Evolutionary conservation across 2,329 filamentous ascomycete genomes (phyloP).

Genomic region (Colletotrichum liriopes): DNA sequence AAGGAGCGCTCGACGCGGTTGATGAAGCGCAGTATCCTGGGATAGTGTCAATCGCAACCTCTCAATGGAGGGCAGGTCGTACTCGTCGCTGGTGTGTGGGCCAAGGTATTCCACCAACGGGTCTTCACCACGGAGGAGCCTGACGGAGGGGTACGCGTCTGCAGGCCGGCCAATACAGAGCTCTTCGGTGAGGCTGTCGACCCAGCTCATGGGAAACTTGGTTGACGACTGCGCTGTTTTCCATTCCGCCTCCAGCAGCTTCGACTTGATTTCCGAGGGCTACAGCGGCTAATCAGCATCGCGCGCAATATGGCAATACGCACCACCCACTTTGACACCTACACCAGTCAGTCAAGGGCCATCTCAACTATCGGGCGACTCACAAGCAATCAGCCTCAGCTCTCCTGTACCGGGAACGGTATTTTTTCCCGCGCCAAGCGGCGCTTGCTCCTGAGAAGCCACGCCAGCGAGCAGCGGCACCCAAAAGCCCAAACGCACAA

Average conservation of each 20-base stretch:
- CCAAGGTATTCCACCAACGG: slow-evolving; percentile 17
- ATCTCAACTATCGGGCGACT: not conserved
- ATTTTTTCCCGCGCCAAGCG: not conserved
- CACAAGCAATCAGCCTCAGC: slow-evolving; percentile 29
- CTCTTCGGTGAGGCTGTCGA: slow-evolving; percentile 4
- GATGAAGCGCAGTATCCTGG: slow-evolving; percentile 48
- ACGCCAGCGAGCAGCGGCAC: not conserved
- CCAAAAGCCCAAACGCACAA: not conserved
- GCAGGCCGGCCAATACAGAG: slow-evolving; percentile 8
- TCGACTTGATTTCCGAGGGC: slow-evolving; percentile 9
- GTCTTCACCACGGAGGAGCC: slow-evolving; percentile 12
- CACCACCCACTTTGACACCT: slow-evolving; percentile 16
- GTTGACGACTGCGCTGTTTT: slow-evolving; percentile 17
- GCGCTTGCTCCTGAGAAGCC: not conserved
- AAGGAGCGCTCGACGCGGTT: slow-evolving; percentile 48
- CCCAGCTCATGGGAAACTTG: slow-evolving; percentile 16
- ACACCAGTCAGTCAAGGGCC: not conserved
- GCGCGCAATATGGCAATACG: not conserved
- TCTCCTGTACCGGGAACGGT: not conserved
- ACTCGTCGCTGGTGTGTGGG: slow-evolving; percentile 29
- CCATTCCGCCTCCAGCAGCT: slow-evolving; percentile 22
- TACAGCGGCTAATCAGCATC: not conserved
- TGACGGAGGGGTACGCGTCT: slow-evolving; percentile 22
- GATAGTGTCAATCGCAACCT: not conserved
- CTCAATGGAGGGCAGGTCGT: not conserved